phyloP scores from a whole-genome alignment of 2,329 filamentous ascomycete species.

The Aspergillus aculeatinus region DNA sequence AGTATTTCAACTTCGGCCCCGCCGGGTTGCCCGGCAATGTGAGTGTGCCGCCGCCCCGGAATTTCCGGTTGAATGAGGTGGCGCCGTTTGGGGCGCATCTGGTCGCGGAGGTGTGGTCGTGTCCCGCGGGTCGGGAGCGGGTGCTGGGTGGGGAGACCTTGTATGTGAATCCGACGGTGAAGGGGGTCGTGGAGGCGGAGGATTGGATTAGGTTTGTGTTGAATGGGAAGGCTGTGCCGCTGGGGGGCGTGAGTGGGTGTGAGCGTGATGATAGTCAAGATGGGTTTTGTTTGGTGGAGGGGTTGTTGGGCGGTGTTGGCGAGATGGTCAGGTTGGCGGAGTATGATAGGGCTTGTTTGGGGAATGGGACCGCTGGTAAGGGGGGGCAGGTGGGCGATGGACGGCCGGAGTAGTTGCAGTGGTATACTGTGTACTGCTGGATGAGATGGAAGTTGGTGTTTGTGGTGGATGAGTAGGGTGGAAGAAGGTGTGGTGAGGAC shows the following conservation, averaged over 20 bases:
- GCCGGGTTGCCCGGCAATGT: slow-evolving; percentile 27
- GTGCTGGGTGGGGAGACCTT: slow-evolving; percentile 37
- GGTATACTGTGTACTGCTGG: neutral
- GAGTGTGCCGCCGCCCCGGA: slow-evolving; percentile 45
- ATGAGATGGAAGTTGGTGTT: neutral
- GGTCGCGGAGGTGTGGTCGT: slow-evolving; percentile 58
- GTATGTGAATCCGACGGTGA: slow-evolving; percentile 30
- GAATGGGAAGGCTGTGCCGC: slow-evolving; percentile 30
- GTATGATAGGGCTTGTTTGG: slow-evolving; percentile 34
- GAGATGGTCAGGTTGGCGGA: slow-evolving; percentile 26
- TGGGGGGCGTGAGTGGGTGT: slow-evolving; percentile 30
- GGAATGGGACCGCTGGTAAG: slow-evolving; percentile 22
- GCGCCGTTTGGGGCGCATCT: slow-evolving; percentile 58
- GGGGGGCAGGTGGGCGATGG: slow-evolving; percentile 28
- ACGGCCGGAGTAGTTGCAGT: slow-evolving; percentile 9
- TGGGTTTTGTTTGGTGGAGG: slow-evolving; percentile 31
- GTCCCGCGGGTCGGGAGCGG: slow-evolving; percentile 30
- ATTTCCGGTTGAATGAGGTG: slow-evolving; percentile 52
- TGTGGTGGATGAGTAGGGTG: neutral
- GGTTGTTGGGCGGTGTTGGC: slow-evolving; percentile 26
- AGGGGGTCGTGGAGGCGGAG: slow-evolving; percentile 12
- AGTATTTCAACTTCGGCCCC: slow-evolving; percentile 48
- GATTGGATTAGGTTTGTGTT: slow-evolving; percentile 34
- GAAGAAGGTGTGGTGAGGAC: too few relatives aligned
- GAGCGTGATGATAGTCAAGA: slow-evolving; percentile 19